These are phyloP conservation scores for Eragrostis curvula DNA, from an alignment of 176 grass and related monocot species.

Conservation along the genomic window DNA sequence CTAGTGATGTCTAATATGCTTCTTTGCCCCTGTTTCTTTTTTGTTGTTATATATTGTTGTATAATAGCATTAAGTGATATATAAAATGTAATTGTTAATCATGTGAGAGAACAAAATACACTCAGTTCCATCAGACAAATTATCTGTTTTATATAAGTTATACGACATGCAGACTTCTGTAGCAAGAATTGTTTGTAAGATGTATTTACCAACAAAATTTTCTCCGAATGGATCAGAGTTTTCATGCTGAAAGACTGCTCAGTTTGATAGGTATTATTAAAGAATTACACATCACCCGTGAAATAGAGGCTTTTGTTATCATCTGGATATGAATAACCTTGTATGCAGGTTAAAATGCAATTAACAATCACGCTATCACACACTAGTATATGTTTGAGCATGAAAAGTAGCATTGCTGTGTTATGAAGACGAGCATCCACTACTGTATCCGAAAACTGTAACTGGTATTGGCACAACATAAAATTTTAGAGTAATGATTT, in stretches of 20 bases:
- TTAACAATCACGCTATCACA: background rate
- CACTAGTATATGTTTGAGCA: no score
- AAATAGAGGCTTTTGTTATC: conserved; percentile 10
- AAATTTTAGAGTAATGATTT: background rate
- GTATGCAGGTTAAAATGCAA: background rate
- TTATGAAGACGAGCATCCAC: conserved; percentile 12
- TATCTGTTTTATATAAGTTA: conserved; percentile 9
- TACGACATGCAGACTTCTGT: conserved; percentile 26
- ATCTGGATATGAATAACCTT: conserved; percentile 12
- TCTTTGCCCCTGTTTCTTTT: conserved; percentile 32
- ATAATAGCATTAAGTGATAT: conserved; percentile 33
- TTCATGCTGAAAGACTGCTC: background rate
- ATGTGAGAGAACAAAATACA: conserved; percentile 29
- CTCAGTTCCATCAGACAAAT: background rate
- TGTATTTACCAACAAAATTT: conserved; percentile 16
- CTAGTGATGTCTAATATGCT: background rate
- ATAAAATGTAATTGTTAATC: conserved; percentile 24
- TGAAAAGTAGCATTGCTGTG: background rate
- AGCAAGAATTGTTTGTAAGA: conserved; percentile 15
- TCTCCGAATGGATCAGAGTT: conserved; percentile 14
- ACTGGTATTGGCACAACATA: conserved; percentile 8
- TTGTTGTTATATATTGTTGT: conserved; percentile 31
- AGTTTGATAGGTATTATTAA: background rate
- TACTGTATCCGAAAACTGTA: conserved; percentile 28
- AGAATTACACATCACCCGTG: conserved; percentile 1